These are phyloP conservation scores for Lyophyllum semitale DNA, from an alignment of 768 basidiomycete species.

Conservation along the genomic window DNA sequence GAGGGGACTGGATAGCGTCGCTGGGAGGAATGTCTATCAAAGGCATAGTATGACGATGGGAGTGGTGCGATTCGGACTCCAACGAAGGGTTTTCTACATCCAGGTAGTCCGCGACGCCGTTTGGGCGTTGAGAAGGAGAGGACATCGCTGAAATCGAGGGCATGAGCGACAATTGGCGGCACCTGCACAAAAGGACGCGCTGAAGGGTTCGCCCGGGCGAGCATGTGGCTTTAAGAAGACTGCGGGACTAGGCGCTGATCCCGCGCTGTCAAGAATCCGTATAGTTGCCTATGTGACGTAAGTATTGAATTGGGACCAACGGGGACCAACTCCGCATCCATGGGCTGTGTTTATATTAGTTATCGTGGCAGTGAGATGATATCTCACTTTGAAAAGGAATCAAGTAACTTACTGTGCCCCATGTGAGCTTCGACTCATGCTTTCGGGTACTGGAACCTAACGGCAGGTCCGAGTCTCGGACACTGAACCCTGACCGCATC, in stretches of 20 bases:
- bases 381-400: neutral
- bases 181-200: neutral
- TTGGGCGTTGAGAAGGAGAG: neutral
- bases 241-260: neutral
- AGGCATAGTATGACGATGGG: neutral
- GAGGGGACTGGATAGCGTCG: neutral
- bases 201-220: neutral
- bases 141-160: neutral
- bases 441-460: too few species aligned
- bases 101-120: neutral
- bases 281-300: neutral
- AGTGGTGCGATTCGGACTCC: neutral
- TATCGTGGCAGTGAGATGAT: neutral
- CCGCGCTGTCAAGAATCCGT: slow-evolving; percentile 10
- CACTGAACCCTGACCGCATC: too few species aligned
- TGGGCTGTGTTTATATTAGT: neutral
- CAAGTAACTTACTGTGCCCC: too few species aligned
- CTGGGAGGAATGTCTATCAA: neutral
- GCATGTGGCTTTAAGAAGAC: neutral
- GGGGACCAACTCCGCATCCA: too few species aligned
- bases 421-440: too few species aligned
- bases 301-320: neutral
- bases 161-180: neutral
- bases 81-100: neutral
- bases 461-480: too few species aligned